A percentile compares a stretch with the other conserved stretches of the same genome.
These are phyloP conservation scores for Amphirosellinia nigrospora DNA, from an alignment of 495 filamentous ascomycete species.

Conservation along the genomic window DNA sequence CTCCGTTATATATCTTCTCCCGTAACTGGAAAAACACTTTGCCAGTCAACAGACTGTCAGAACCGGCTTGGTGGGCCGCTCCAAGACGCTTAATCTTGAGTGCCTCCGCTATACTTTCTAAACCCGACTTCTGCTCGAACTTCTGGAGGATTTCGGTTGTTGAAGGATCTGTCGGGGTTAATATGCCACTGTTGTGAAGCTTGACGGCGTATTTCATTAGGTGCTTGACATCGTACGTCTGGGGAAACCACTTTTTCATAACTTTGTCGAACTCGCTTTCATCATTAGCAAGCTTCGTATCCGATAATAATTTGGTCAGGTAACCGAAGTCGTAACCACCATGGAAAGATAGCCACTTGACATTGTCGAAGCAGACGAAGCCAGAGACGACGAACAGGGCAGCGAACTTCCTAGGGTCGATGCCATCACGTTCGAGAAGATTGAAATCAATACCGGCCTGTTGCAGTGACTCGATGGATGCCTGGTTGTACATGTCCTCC, in stretches of 20 bases:
- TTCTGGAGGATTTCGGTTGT: slow-evolving; percentile 73
- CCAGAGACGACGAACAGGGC: slow-evolving; percentile 89
- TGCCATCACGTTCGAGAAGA: slow-evolving; percentile 83
- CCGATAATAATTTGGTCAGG: slow-evolving; percentile 87
- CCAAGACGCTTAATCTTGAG: slow-evolving; percentile 88
- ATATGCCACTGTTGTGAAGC: slow-evolving; percentile 68
- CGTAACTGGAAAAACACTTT: slow-evolving; percentile 91
- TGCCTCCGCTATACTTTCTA: slow-evolving; percentile 92
- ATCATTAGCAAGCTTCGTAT: slow-evolving; percentile 79
- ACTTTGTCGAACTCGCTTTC: slow-evolving; percentile 85
- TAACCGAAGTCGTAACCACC: slow-evolving; percentile 99
- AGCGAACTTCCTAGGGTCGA: slow-evolving; percentile 87
- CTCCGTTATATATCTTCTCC: slow-evolving; percentile 82
- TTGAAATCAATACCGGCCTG: slow-evolving; percentile 88
- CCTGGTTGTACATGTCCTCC: slow-evolving; percentile 94
- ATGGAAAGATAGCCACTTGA: slow-evolving; percentile 96
- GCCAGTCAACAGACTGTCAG: slow-evolving; percentile 89
- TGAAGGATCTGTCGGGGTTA: slow-evolving; percentile 66
- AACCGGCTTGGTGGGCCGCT: slow-evolving; percentile 86
- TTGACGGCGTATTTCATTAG: slow-evolving; percentile 78
- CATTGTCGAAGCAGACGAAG: slow-evolving; percentile 83
- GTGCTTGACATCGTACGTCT: slow-evolving; percentile 94
- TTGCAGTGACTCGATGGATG: slow-evolving; percentile 85
- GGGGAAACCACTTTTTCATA: slow-evolving; percentile 89
- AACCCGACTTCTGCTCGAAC: slow-evolving; percentile 82